Evolutionary conservation across 2,329 filamentous ascomycete genomes (phyloP).

Genomic region (Neofusicoccum umdonicola): DNA sequence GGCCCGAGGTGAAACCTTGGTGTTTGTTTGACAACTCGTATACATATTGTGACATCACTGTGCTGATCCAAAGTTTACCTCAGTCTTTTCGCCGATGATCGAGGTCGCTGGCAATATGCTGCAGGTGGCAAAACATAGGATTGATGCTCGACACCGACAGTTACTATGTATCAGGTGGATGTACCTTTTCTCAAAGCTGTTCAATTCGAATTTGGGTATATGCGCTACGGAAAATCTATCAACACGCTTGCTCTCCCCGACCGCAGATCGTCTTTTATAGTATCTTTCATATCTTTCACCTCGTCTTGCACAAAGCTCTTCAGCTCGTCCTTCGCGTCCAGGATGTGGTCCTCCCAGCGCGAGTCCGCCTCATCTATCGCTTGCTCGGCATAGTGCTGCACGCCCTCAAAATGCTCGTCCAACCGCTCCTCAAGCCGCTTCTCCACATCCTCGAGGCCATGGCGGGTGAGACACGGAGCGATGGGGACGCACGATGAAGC

Average conservation of each 20-base stretch:
- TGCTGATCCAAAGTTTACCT: no score
- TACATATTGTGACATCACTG: no score
- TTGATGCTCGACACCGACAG: no score
- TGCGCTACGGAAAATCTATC: neutral
- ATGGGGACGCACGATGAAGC: neutral
- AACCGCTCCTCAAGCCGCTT: neutral
- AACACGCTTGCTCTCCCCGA: neutral
- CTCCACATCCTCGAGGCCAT: neutral
- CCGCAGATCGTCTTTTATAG: neutral
- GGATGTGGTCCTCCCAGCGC: neutral
- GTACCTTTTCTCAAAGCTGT: neutral
- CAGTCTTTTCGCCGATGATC: no score
- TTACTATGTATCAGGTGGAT: no score
- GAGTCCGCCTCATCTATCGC: neutral
- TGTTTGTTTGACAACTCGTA: no score
- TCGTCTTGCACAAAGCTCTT: neutral
- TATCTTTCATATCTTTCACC: neutral
- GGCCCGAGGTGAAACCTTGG: no score
- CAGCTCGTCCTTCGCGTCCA: neutral
- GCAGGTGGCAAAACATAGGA: no score
- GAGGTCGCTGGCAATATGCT: no score
- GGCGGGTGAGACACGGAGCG: neutral
- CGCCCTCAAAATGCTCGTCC: neutral
- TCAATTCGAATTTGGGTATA: neutral
- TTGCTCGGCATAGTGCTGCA: neutral